phyloP scores from a whole-genome alignment of 352 stramenopile genomes.

The Pythium vanterpoolii region DNA sequence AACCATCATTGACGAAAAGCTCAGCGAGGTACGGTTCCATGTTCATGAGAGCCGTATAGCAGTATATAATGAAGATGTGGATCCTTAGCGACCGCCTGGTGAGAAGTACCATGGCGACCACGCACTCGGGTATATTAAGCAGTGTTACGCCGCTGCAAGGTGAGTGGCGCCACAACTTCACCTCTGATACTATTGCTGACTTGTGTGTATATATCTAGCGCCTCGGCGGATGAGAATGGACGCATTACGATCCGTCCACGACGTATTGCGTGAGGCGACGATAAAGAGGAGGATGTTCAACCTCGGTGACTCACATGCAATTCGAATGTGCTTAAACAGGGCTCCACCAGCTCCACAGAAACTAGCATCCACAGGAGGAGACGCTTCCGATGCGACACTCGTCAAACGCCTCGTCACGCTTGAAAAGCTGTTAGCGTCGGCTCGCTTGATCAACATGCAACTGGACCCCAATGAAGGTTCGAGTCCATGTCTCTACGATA shows the following conservation, averaged over 20 bases:
- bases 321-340: not conserved
- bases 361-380: not conserved
- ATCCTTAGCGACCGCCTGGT: conserved; percentile 25
- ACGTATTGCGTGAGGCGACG: conserved; percentile 42
- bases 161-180: conserved; percentile 18
- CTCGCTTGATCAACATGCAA: conserved; percentile 75
- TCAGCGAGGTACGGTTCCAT: conserved; percentile 48
- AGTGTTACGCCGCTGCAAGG: conserved; percentile 85
- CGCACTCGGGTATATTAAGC: conserved; percentile 79
- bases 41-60: not conserved
- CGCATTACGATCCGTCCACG: conserved; percentile 69
- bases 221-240: conserved; percentile 80
- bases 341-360: conserved; percentile 1
- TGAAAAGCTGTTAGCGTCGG: conserved; percentile 80
- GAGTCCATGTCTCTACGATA: not conserved
- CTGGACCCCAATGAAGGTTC: conserved; percentile 71
- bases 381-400: conserved; percentile 33
- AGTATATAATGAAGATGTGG: not conserved
- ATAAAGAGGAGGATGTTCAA: not conserved
- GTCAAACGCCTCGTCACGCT: conserved; percentile 59
- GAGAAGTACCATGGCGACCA: conserved; percentile 84
- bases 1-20: conserved; percentile 78
- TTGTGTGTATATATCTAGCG: conserved; percentile 31
- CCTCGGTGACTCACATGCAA: not conserved
- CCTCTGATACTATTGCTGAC: too few species aligned